Conservation (phyloP, 345 rosid genomes). For the Citrus reticulata region DNA sequence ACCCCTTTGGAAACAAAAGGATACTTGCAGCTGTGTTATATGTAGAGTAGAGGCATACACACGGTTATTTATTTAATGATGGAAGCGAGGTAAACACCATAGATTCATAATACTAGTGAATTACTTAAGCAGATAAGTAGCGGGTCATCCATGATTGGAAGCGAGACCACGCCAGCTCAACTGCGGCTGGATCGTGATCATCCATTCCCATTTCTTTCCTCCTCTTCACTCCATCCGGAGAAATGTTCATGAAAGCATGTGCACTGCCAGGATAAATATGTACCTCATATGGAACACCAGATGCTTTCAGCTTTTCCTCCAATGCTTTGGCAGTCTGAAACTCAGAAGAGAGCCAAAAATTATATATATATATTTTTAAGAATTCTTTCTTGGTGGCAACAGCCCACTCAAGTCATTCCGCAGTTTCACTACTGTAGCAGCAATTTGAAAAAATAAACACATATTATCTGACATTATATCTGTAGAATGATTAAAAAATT, state of each 20-base stretch:
- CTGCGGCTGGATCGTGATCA: constrained; percentile 80
- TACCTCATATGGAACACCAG: constrained; percentile 75
- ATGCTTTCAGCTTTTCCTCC: constrained; percentile 75
- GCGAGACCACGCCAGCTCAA: constrained; percentile 88
- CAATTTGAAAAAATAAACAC: background rate
- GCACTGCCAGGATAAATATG: constrained; percentile 69
- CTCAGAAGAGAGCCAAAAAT: background rate
- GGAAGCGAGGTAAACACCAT: background rate
- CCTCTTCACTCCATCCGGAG: constrained; percentile 70
- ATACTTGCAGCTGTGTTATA: background rate
- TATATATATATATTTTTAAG: background rate
- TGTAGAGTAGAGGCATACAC: background rate
- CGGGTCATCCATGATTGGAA: constrained; percentile 77
- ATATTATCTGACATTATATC: background rate
- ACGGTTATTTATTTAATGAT: background rate
- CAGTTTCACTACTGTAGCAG: background rate
- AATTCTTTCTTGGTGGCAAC: background rate
- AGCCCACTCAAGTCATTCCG: background rate
- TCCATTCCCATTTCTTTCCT: constrained; percentile 83
- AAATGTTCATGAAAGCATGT: constrained; percentile 87
- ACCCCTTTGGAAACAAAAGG: background rate
- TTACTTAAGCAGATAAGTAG: constrained; percentile 36
- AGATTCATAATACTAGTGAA: background rate
- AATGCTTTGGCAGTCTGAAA: constrained; percentile 80
- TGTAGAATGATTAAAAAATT: background rate